Base-by-base conservation (phyloP, 2,329 filamentous ascomycete genomes). In the Stagonosporopsis chrysanthemi region DNA sequence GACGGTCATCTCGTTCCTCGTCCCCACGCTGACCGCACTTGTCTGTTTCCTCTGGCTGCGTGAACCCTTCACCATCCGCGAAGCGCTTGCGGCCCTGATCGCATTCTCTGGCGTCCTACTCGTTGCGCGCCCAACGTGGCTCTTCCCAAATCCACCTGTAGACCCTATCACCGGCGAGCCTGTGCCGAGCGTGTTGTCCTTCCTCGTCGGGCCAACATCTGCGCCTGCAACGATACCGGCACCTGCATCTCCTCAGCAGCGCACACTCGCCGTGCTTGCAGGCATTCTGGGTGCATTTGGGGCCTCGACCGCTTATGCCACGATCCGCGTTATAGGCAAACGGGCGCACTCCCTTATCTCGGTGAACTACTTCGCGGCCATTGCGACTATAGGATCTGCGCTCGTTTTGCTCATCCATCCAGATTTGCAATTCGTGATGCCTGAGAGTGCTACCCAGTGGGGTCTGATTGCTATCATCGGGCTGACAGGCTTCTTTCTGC, bases 1-100 rank as follows among this genome's bases (percentile, higher is more conserved):
- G 1, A 94, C 90, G 0, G 92, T 96, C 28, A 88, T 96, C 45
- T 93, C 90, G 8, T 97, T 96, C 71, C 81, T 96, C 6, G 85
- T 89, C 0, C 92, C 92, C 0, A 88, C 88, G 7, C 81, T 95
- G 15, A 86, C 90, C 8, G 90, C 90, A 45, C 89, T 92, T 73
- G 83, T 89, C n/a, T 95, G 91, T 72, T 91, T 89, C 39, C 76
- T 92, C 36, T 79, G 92, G 46, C 81, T 88, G 28, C 84, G 86
- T 44, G 90, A 96, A 65, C 88, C 89, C 0, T 96, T 92, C 69
- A 90, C 90, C 2, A 81, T 85, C 24, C 83, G 84, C n/a, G 91
- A 96, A 73, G 88, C 91, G 69, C 78, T 92, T 3, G 91, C 90
- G 0, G 90, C 86, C 0, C 67, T 91, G 0, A 74, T 95, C 23